Base-by-base conservation (phyloP, 345 rosid species). In the Euclidium syriacum region DNA sequence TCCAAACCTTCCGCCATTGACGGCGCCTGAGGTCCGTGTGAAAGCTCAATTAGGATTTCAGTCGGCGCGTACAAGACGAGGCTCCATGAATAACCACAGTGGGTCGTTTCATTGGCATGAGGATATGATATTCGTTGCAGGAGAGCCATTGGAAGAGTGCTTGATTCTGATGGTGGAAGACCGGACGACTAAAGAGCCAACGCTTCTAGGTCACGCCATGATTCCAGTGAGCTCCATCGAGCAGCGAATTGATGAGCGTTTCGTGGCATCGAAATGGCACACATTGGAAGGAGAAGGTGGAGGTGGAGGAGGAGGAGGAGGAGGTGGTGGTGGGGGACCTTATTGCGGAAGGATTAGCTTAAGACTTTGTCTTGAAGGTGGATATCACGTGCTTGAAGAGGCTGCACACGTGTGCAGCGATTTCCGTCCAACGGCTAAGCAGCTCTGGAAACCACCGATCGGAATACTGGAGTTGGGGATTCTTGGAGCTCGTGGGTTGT, bases 341-440 rank as follows among this genome's bases (percentile, higher is more conserved):
- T 86, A 83, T 75, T 47, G 77, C 1, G 97, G 99, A 52, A 81
- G 91, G 74, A 67, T 94, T 27, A 79, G 80, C 48, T 65, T 94
- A 7, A 82, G 91, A 33, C 77, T 87, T 9, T 90, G 99, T 64
- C 73, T 94, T 64, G 99, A 94, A 58, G 99, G 99, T 50, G 97
- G 99, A 8, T 94, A 94, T 77, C 99, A 94, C 75, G 99, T 94
- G 80, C 88, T 94, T 1, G 99, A 94, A 39, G 98, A 92, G 65
- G 98, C 98, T 3, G 95, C 98, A 44, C 98, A 92, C 73, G 90
- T 90, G 64, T 90, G 99, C 77, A 94, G 99, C 51, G 99, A 94
- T 74, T 90, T 89, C 70, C 72, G 96, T 6, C 97, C 99, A 2
- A 90, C 99, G 27, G 97, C 96, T 22, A 94, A 87, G 79, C 96